Percentiles rank a stretch among this genome's conserved stretches.
These are phyloP conservation scores for Peziza echinospora DNA, from an alignment of 495 filamentous ascomycete species.

Conservation along the genomic window DNA sequence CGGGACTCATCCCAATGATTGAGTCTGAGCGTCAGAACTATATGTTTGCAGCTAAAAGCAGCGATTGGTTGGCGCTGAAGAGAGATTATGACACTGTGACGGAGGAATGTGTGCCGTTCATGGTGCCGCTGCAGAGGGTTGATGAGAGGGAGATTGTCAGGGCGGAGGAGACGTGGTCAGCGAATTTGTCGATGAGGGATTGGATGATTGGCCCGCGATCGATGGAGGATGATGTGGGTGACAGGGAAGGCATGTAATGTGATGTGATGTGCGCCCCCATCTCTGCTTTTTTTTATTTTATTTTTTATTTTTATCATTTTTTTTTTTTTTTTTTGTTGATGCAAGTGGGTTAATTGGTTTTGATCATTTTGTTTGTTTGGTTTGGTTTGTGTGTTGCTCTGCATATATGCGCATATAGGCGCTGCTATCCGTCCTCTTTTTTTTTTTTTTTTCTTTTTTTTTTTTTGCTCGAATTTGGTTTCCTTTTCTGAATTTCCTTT, in stretches of 20 bases:
- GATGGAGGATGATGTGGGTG: constrained; percentile 4
- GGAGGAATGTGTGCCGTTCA: constrained; percentile 65
- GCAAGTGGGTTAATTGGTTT: too few relatives aligned
- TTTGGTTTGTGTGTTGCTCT: too few relatives aligned
- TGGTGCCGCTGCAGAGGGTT: constrained; percentile 54
- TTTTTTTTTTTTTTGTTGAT: too few relatives aligned
- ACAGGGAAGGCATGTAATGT: background rate
- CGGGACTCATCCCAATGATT: constrained; percentile 59
- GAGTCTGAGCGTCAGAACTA: constrained; percentile 86
- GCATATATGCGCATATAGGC: too few relatives aligned
- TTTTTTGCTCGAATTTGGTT: too few relatives aligned
- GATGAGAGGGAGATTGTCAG: constrained; percentile 58
- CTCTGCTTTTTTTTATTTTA: too few relatives aligned
- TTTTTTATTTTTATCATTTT: too few relatives aligned
- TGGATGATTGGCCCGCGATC: constrained; percentile 63
- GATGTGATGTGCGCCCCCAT: too few relatives aligned
- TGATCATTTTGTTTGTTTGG: too few relatives aligned
- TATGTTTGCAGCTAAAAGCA: constrained; percentile 81
- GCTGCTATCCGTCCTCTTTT: too few relatives aligned
- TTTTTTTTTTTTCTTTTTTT: too few relatives aligned
- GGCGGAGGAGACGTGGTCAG: constrained; percentile 64
- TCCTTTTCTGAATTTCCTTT: too few relatives aligned
- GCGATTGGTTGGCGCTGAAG: constrained; percentile 71
- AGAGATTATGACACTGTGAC: constrained; percentile 67
- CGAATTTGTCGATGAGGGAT: constrained; percentile 84